Evolutionary conservation across 331 rosid genomes (phyloP), one percentile per base, ranked within the genome.

Genomic region (Arachis monticola): DNA sequence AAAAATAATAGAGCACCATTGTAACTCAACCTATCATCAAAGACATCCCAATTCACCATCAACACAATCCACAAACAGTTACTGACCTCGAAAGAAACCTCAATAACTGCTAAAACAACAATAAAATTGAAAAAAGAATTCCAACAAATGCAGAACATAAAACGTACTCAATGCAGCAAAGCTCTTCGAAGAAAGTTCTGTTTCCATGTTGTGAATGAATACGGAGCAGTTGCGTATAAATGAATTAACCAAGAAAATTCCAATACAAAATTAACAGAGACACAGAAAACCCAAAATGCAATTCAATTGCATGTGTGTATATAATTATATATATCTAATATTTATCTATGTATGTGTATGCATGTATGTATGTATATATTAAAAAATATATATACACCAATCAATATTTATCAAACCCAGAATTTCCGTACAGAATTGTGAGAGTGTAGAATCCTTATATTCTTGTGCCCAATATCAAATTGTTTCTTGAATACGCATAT

Each of bases 91-190:
- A 81, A 3, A 51, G 51, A 72, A 67, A 60, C 74, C 79, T 71
- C 60, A 60, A 31, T 66, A 73, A 77, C 63, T 51, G 58, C 70
- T 67, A 67, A 70, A 66, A 10, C 30, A 78, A 55, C 6, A 5
- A 31, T 1, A 42, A 41, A 0, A 48, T 48, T 48, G 13, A 2
- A 50, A 73, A 60, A 11, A 6, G 5, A 30, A 61, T 38, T 38
- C 5, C 7, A 68, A 67, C 46, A 79, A 73, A 60, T 72, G 79
- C 55, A 81, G 71, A 77, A 40, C 52, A 79, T 5, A 9, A 9
- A 73, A 77, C 79, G 81, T 77, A 70, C 84, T 73, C 83, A 88
- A 82, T 78, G 81, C 72, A 78, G 48, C 76, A 70, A 77, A 80
- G 53, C 76, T 70, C 79, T 79, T 75, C 55, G 53, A 57, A 58